phyloP scores from a whole-genome alignment of 2,329 filamentous ascomycete species.

The Alternaria infectoria region DNA sequence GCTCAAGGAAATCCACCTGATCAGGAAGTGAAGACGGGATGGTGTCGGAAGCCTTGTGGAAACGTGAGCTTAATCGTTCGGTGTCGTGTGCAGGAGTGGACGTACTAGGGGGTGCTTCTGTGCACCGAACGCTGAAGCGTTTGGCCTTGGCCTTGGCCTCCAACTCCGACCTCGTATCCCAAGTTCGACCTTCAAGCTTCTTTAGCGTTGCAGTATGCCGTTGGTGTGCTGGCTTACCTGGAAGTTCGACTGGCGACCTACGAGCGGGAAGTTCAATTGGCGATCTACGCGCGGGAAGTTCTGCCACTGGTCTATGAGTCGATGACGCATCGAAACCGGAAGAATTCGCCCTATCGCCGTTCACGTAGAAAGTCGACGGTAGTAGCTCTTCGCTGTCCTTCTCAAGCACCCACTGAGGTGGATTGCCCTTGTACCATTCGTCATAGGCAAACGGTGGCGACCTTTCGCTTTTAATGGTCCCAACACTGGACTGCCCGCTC shows the following conservation, averaged over 20 bases:
- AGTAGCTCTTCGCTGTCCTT: not conserved
- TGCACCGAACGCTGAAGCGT: not conserved
- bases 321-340: not conserved
- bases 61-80: constrained; percentile 2
- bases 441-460: not conserved
- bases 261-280: not conserved
- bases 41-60: constrained; percentile 4
- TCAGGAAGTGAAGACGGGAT: not conserved
- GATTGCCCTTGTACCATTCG: not conserved
- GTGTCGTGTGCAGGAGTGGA: not conserved
- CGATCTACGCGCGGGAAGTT: not conserved
- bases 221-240: not conserved
- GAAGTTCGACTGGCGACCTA: not conserved
- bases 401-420: not conserved
- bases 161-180: not conserved
- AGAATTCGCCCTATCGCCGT: not conserved
- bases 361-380: not conserved
- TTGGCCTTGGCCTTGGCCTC: not conserved
- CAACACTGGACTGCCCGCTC: not conserved
- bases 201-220: constrained; percentile 2
- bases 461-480: not conserved
- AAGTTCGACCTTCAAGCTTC: constrained; percentile 4
- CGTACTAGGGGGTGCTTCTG: not conserved
- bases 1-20: constrained; percentile 5
- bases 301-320: not conserved